Conservation (phyloP, 345 rosid species). For the Ceriops zippeliana region DNA sequence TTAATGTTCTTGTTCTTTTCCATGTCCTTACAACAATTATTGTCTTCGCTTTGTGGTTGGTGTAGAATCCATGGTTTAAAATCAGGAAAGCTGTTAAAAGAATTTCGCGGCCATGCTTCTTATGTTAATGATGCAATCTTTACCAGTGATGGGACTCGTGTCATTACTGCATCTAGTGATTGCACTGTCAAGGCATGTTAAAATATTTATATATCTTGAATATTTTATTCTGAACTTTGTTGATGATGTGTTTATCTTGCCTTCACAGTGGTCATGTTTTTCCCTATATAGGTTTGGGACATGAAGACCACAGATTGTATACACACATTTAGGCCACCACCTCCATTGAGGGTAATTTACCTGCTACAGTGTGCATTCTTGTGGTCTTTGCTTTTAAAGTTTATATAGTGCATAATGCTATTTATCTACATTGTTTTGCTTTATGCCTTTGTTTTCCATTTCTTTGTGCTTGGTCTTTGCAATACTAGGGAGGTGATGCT, state of each 20-base stretch:
- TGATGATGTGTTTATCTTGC: neutral
- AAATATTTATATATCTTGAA: neutral
- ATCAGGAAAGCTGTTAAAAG: constrained; percentile 93
- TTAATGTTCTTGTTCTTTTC: neutral
- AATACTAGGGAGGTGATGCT: constrained; percentile 84
- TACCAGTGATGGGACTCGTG: constrained; percentile 81
- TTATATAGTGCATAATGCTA: neutral
- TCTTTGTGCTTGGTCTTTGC: constrained; percentile 12
- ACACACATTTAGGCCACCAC: constrained; percentile 93
- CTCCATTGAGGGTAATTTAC: constrained; percentile 69
- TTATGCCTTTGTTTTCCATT: neutral
- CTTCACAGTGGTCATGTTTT: constrained; percentile 2
- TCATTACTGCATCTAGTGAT: constrained; percentile 92
- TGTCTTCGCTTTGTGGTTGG: constrained; percentile 8
- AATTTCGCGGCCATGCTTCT: constrained; percentile 86
- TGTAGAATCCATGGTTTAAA: constrained; percentile 93
- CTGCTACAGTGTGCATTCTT: constrained; percentile 9
- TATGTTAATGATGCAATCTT: constrained; percentile 93
- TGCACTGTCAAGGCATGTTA: constrained; percentile 69
- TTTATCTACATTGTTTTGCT: neutral
- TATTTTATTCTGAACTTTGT: neutral
- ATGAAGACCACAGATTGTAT: constrained; percentile 90
- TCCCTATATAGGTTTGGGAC: constrained; percentile 78
- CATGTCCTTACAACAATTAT: neutral
- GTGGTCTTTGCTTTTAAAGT: neutral